Base-by-base conservation (phyloP, 2,329 filamentous ascomycete species). In the Colletotrichum chlorophyti region DNA sequence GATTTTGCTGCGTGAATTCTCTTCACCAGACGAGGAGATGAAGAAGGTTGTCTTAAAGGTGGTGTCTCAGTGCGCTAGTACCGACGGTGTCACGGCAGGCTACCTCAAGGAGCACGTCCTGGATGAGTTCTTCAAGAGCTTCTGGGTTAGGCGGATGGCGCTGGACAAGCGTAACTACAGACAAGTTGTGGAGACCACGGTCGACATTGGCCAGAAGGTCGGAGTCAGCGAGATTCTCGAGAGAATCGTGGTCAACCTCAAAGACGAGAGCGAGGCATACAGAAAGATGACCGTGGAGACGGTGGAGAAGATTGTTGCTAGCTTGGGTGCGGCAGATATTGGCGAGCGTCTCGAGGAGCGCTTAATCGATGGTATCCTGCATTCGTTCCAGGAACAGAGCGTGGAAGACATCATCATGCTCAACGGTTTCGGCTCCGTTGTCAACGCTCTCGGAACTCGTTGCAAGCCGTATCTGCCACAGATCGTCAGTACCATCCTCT, bases 231-330 rank as follows among this genome's bases (percentile, higher is more conserved):
- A 98, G 79, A 98, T 99, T 59, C 82, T 98, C 4, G 92, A 97
- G 74, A 84, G 93, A 42, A 91, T 98, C 57, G 95, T 98, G 49
- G 90, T 87, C 76, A 97, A 99, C 71, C 84, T 99, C 65, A 99
- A 99, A 75, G 95, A 99, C 70, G 95, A 99, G 75, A 97, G 91
- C 72, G 95, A 99, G 72, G 90, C 94, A 1, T 99, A 99, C 75
- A 89, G 95, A 46, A 98, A 98, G 81, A 99, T 99, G 95, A 97
- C 95, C 0, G 90, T 99, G 29, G 95, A 99, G 79, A 98, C 95
- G 0, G 87, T 98, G 8, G 95, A 99, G 77, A 99, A 98, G 77
- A 87, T 98, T 43, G 90, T 99, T 68, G 93, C 94, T 14, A 92
- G 92, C 53, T 83, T 98, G 51, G 95, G 95, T 53, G 93, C 94